Evolutionary conservation across 2,329 filamentous ascomycete genomes (phyloP).

Genomic region (Claviceps africana): DNA sequence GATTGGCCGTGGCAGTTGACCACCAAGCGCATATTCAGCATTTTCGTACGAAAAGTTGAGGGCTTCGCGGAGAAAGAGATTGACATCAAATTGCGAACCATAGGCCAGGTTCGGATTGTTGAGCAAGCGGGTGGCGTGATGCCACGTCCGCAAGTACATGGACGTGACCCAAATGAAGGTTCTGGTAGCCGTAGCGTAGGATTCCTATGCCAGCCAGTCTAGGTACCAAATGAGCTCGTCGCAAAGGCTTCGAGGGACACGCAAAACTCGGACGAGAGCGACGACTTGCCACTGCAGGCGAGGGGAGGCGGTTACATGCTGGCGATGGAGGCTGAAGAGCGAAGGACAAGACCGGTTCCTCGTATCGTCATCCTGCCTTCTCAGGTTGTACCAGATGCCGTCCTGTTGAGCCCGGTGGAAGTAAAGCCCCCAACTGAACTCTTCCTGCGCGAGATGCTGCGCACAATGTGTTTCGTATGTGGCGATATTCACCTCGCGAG

Average conservation of each 20-base stretch:
- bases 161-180: slow-evolving; percentile 18
- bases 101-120: slow-evolving; percentile 1
- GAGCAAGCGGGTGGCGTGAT: slow-evolving; percentile 9
- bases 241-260: slow-evolving; percentile 8
- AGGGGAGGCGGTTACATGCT: slow-evolving; percentile 12
- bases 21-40: slow-evolving; percentile 14
- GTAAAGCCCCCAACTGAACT: slow-evolving; percentile 25
- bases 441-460: slow-evolving; percentile 11
- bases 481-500: slow-evolving; percentile 7
- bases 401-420: slow-evolving; percentile 15
- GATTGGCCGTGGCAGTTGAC: slow-evolving; percentile 19
- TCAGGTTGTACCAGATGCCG: slow-evolving; percentile 15
- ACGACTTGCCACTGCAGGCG: slow-evolving; percentile 16
- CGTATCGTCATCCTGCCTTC: neutral
- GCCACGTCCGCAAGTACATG: slow-evolving; percentile 15
- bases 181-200: slow-evolving; percentile 11
- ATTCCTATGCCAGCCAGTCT: slow-evolving; percentile 17
- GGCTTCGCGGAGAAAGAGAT: slow-evolving; percentile 15
- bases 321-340: slow-evolving; percentile 10
- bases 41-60: slow-evolving; percentile 18
- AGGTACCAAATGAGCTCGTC: slow-evolving; percentile 16
- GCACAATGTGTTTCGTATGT: slow-evolving; percentile 11
- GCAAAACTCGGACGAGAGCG: slow-evolving; percentile 17
- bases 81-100: slow-evolving; percentile 14
- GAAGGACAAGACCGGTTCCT: slow-evolving; percentile 1